Percentiles rank a stretch among this genome's conserved stretches.
Conservation (phyloP, 2,329 filamentous ascomycete species). For the Diaporthe amygdali region DNA sequence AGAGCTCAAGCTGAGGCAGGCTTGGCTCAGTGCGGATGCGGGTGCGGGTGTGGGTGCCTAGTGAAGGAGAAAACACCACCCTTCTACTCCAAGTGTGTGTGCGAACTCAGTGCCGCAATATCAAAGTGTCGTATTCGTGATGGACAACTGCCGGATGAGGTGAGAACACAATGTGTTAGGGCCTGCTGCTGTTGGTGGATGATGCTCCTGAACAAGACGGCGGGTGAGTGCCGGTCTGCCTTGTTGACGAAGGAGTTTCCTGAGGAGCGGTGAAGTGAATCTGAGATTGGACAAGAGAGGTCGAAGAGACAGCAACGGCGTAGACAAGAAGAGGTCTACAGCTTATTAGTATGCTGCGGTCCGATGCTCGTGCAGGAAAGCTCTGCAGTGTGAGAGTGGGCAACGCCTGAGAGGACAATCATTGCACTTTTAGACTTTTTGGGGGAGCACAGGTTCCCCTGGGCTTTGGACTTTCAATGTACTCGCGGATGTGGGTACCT, state of each 20-base stretch:
- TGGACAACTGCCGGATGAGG: background rate
- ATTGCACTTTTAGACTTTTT: slow-evolving; percentile 12
- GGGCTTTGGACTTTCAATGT: background rate
- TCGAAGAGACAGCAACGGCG: slow-evolving; percentile 1
- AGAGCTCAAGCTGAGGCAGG: slow-evolving; percentile 12
- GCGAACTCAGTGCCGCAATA: background rate
- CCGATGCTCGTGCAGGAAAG: slow-evolving; percentile 10
- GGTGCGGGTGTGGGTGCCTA: slow-evolving; percentile 10
- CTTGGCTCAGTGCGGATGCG: background rate
- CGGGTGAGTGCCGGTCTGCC: slow-evolving; percentile 4
- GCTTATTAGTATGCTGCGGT: slow-evolving; percentile 16
- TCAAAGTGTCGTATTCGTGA: background rate
- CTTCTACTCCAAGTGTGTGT: background rate
- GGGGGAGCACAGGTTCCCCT: background rate
- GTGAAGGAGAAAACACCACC: background rate
- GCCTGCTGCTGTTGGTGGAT: background rate
- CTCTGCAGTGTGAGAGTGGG: slow-evolving; percentile 5
- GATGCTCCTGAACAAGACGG: background rate
- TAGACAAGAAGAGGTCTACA: slow-evolving; percentile 11
- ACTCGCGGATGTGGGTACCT: slow-evolving; percentile 3
- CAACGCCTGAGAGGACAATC: background rate
- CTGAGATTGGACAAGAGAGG: slow-evolving; percentile 11
- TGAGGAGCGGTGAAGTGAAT: slow-evolving; percentile 11
- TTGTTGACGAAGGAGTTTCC: background rate
- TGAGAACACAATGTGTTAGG: background rate